Evolutionary conservation across 2,329 filamentous ascomycete species (phyloP).

Genomic region (Fusarium nelsonii): DNA sequence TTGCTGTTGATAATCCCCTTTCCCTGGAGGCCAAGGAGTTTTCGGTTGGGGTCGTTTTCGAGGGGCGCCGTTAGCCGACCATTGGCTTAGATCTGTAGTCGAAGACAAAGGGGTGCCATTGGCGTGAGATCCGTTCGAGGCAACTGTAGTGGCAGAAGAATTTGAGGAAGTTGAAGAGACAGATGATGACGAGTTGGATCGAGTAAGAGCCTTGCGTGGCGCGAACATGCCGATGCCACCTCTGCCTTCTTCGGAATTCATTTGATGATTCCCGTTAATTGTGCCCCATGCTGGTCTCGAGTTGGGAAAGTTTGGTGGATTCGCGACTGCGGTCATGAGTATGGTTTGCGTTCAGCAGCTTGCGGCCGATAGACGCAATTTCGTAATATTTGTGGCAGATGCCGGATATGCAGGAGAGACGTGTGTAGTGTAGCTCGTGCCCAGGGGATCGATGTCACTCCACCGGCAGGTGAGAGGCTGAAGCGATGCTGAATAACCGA

Average conservation of each 20-base stretch:
- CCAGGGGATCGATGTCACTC: conserved; percentile 40
- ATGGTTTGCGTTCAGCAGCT: conserved; percentile 43
- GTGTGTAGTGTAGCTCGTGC: conserved; percentile 43
- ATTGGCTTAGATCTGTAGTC: conserved; percentile 63
- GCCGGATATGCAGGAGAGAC: conserved; percentile 36
- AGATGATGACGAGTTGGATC: conserved; percentile 92
- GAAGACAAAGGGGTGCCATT: conserved; percentile 69
- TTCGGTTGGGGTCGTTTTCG: conserved; percentile 67
- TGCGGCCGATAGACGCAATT: conserved; percentile 40
- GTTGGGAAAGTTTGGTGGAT: conserved; percentile 72
- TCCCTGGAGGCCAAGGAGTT: conserved; percentile 62
- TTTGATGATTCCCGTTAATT: conserved; percentile 72
- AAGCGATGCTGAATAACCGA: conserved; percentile 13
- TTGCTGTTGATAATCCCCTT: conserved; percentile 59
- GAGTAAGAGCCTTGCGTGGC: conserved; percentile 87
- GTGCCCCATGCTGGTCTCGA: conserved; percentile 73
- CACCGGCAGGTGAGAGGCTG: conserved; percentile 24
- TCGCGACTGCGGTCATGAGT: conserved; percentile 77
- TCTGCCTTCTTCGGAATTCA: conserved; percentile 86
- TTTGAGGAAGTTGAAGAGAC: conserved; percentile 83
- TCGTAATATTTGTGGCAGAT: conserved; percentile 32
- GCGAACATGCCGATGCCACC: conserved; percentile 77
- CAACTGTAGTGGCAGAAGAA: conserved; percentile 73
- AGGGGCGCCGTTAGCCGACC: conserved; percentile 61
- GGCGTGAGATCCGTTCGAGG: conserved; percentile 69